phyloP scores from a whole-genome alignment of 805 yeast genomes.

The Danielia oregonensis region DNA sequence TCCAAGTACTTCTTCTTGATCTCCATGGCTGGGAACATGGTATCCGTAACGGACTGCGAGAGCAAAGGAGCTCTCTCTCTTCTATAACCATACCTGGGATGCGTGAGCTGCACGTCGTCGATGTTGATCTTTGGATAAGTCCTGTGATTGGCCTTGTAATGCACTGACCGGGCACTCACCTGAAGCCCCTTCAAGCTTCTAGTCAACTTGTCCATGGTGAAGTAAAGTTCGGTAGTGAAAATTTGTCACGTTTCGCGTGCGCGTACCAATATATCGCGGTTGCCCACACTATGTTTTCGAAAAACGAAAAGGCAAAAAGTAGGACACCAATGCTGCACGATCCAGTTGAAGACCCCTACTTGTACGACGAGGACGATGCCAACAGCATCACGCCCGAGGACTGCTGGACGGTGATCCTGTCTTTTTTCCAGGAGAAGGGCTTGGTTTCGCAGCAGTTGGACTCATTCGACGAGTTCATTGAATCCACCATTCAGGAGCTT shows the following conservation, averaged over 20 bases:
- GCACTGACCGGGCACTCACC: conserved; percentile 20
- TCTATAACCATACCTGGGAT: conserved; percentile 38
- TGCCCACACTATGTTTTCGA: conserved; percentile 3
- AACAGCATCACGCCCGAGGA: conserved; percentile 85
- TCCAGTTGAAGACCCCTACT: conserved; percentile 57
- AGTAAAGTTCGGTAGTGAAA: background rate
- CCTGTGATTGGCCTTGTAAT: conserved; percentile 27
- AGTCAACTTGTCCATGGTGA: conserved; percentile 2
- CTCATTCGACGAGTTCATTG: conserved; percentile 96
- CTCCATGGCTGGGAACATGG: conserved; percentile 37
- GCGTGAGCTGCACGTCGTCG: conserved; percentile 34
- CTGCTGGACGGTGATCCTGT: conserved; percentile 97
- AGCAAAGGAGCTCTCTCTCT: conserved; percentile 35
- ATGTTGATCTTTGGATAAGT: conserved; percentile 39
- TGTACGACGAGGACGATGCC: conserved; percentile 57
- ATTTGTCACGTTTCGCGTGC: conserved; percentile 12
- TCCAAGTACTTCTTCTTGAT: conserved; percentile 31
- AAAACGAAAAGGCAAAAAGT: background rate
- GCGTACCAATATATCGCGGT: conserved; percentile 3
- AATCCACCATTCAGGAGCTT: conserved; percentile 92
- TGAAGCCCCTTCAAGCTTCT: conserved; percentile 1
- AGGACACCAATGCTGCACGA: conserved; percentile 15
- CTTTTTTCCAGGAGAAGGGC: conserved; percentile 95
- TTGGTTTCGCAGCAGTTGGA: conserved; percentile 97
- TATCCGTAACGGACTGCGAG: conserved; percentile 36